Conservation (phyloP, 371 early-diverging fungal genomes). For the Mortierella sp. region DNA sequence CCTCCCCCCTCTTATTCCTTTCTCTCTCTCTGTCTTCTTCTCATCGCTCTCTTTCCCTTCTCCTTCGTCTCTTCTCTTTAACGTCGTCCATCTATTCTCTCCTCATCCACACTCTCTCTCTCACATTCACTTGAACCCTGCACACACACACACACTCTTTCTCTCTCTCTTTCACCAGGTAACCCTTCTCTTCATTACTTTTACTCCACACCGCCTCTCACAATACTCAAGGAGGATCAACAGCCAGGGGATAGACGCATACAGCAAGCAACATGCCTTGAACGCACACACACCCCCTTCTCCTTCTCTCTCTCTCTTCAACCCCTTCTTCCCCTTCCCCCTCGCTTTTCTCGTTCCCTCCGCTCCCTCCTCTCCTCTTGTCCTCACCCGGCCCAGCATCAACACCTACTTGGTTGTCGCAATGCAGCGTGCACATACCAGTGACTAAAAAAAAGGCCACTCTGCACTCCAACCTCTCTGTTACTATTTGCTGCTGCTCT, state of each 20-base stretch:
- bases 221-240: background rate
- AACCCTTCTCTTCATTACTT: background rate
- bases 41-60: background rate
- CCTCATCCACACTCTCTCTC: constrained; percentile 1
- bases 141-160: too few relatives aligned
- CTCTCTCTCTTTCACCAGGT: too few relatives aligned
- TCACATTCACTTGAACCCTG: background rate
- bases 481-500: background rate
- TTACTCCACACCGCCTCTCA: background rate
- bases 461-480: background rate
- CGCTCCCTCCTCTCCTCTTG: background rate
- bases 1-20: background rate
- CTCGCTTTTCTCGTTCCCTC: background rate
- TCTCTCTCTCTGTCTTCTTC: background rate
- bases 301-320: constrained; percentile 6
- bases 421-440: background rate
- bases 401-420: background rate
- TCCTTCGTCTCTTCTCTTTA: background rate
- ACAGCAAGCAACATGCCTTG: background rate
- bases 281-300: background rate
- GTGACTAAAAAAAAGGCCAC: background rate
- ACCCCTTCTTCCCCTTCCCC: background rate
- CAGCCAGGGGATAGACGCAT: background rate
- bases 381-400: constrained; percentile 7
- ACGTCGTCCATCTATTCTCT: background rate